Base-by-base conservation (phyloP, 2,329 filamentous ascomycete species). In the Botryosphaeria agaves region DNA sequence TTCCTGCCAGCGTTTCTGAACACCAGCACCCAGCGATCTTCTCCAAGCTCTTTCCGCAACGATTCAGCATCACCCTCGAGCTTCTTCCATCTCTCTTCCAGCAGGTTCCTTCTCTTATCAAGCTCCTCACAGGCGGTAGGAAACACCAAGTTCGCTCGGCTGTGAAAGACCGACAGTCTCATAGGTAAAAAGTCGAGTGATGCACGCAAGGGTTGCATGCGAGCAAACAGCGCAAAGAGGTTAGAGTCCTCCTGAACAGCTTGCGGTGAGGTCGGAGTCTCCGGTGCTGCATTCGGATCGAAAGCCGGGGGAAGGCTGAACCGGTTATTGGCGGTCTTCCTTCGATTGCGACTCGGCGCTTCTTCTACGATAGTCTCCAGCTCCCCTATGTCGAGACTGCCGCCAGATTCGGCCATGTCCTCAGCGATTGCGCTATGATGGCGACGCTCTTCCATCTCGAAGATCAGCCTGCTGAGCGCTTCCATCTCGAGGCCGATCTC, bases 401-500 rank as follows among this genome's bases (percentile, higher is more conserved):
- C 60, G 30, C 41, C 49, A 0, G 46, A 45, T 28, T 59, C 49
- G 64, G 65, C 50, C 5, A 69, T 66, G 25, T 77, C 73, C 12
- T 72, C 72, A n/a, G 71, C 71, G 44, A 77, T 64, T 38, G 82
- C 64, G 27, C 76, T 79, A 51, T 77, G 77, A 52, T 95, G 87
- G 28, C 89, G 69, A 39, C 84, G 78, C 56, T 95, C 89, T 52
- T 98, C 89, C 84, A 95, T 93, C 53, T 95, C 85, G 45, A 95
- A 95, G 18, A 95, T 81, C 28, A 93, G 59, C 23, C 79, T 68
- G 44, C 70, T 72, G 11, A 92, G 63, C 26, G 77, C 75, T 39
- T 89, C 80, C 47, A 84, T 76, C 55, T 98, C 89, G 37, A 76
- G 73, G 31, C 85, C 81, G 36, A 95, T 93, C 49, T 95, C 87